Evolutionary conservation across 2,329 filamentous ascomycete genomes (phyloP).

Genomic region (Colletotrichum abscissum): DNA sequence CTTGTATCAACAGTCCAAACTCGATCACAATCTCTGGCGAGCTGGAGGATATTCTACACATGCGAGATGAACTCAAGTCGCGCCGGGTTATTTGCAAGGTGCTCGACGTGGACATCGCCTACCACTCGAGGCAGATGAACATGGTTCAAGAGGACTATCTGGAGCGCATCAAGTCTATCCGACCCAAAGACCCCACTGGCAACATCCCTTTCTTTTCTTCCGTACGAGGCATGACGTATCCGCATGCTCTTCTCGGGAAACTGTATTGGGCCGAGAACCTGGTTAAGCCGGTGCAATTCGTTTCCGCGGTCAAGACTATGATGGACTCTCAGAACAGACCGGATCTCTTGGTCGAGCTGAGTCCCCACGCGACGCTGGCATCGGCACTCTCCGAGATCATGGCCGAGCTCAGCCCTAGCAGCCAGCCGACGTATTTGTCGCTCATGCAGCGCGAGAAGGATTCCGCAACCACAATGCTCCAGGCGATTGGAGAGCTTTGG

Average conservation of each 20-base stretch:
- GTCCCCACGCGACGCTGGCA: slow-evolving; percentile 51
- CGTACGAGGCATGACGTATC: slow-evolving; percentile 44
- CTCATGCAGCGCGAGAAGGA: slow-evolving; percentile 42
- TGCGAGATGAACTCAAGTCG: slow-evolving; percentile 45
- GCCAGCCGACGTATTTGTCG: slow-evolving; percentile 40
- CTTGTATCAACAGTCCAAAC: slow-evolving; percentile 57
- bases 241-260: background rate
- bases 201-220: slow-evolving; percentile 53
- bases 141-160: slow-evolving; percentile 50
- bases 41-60: slow-evolving; percentile 42
- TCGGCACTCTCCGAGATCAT: slow-evolving; percentile 51
- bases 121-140: slow-evolving; percentile 59
- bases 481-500: slow-evolving; percentile 51
- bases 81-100: slow-evolving; percentile 48
- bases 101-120: slow-evolving; percentile 52
- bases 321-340: slow-evolving; percentile 44
- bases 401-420: slow-evolving; percentile 23
- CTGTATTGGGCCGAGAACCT: slow-evolving; percentile 61
- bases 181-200: slow-evolving; percentile 12
- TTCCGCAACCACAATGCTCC: slow-evolving; percentile 42
- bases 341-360: slow-evolving; percentile 53
- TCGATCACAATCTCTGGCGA: slow-evolving; percentile 58
- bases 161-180: slow-evolving; percentile 41
- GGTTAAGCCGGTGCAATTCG: slow-evolving; percentile 56
- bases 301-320: slow-evolving; percentile 51